These are phyloP conservation scores for Pyrrhoderma lamaoense DNA, from an alignment of 1,284 basidiomycete species.

Conservation along the genomic window DNA sequence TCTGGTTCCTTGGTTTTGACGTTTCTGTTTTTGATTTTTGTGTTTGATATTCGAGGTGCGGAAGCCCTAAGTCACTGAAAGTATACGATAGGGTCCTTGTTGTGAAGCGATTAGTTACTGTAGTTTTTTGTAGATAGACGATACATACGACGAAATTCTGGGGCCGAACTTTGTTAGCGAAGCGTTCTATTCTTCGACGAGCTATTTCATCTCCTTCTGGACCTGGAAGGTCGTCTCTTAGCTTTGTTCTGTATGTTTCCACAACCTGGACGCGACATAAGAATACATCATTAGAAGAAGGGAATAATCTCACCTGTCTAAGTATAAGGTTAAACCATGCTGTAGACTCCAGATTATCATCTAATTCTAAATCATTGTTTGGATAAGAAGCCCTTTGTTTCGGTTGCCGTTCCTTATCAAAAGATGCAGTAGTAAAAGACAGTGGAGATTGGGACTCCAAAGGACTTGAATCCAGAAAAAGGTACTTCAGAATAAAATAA, in stretches of 20 bases:
- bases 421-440: conserved; percentile 20
- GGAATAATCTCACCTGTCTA: conserved; percentile 41
- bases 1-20: conserved; percentile 1
- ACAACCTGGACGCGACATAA: conserved; percentile 39
- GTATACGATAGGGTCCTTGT: conserved; percentile 66
- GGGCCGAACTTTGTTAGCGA: conserved; percentile 64
- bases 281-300: conserved; percentile 17
- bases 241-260: conserved; percentile 64
- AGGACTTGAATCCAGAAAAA: conserved; percentile 65
- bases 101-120: conserved; percentile 4
- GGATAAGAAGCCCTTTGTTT: conserved; percentile 22
- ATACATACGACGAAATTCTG: conserved; percentile 54
- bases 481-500: conserved; percentile 66
- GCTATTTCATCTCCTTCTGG: conserved; percentile 66
- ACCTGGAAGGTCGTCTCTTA: conserved; percentile 54
- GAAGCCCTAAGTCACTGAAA: conserved; percentile 70
- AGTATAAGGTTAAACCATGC: conserved; percentile 72
- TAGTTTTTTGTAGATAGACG: conserved; percentile 6
- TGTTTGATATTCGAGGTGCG: conserved; percentile 58
- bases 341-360: conserved; percentile 44
- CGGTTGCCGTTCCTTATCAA: conserved; percentile 7
- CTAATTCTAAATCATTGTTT: conserved; percentile 13
- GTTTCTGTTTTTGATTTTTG: conserved; percentile 34
- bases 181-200: conserved; percentile 60
- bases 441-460: conserved; percentile 31